A percentile compares a stretch with the other conserved stretches of the same genome.
phyloP scores from a whole-genome alignment of 495 filamentous ascomycete species.

The Cercophora samala region DNA sequence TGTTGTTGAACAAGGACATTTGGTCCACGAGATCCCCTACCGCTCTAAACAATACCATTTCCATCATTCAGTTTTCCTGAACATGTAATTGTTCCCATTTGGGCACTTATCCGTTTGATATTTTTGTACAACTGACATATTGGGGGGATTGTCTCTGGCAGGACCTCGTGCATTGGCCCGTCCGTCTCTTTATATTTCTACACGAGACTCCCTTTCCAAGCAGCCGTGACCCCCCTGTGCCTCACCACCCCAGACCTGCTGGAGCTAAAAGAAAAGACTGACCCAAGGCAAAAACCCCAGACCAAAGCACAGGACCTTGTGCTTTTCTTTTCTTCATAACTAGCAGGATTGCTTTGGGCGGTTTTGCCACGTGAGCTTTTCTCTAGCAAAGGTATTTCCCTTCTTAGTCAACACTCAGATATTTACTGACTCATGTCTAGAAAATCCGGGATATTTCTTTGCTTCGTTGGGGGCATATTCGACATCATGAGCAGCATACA shows the following conservation, averaged over 20 bases:
- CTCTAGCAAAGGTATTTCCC: background rate
- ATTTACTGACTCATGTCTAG: background rate
- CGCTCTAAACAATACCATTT: background rate
- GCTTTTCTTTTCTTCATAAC: background rate
- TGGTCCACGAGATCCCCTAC: background rate
- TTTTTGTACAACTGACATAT: background rate
- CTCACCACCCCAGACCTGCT: background rate
- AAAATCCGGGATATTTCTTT: background rate
- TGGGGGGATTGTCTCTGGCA: no score
- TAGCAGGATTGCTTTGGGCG: background rate
- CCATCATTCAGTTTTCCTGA: no score
- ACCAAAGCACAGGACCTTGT: background rate
- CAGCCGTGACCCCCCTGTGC: background rate
- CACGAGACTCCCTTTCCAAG: background rate
- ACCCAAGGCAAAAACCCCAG: background rate
- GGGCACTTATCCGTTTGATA: background rate
- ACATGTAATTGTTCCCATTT: background rate
- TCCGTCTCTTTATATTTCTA: background rate
- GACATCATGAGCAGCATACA: background rate
- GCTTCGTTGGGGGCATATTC: background rate
- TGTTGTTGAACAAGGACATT: background rate
- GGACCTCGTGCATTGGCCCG: background rate
- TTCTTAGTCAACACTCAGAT: background rate
- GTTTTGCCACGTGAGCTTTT: background rate
- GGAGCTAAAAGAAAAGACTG: background rate